phyloP scores from a whole-genome alignment of 192 early-diverging fungal species.

The Coemansia aciculifera region DNA sequence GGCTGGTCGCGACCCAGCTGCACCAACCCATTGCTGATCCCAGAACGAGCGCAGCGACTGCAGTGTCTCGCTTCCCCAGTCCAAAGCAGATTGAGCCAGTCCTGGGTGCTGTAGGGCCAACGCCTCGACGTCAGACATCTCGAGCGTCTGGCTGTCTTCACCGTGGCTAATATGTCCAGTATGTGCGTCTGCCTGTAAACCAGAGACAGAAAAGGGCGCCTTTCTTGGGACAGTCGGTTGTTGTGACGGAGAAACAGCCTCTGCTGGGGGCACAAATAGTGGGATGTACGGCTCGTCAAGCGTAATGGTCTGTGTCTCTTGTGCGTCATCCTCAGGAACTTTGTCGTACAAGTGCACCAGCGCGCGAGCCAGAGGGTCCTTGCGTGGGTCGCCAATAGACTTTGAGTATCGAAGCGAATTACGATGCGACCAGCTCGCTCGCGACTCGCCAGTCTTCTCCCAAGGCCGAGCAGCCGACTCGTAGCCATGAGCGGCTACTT shows the following conservation, averaged over 20 bases:
- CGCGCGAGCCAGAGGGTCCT: conserved; percentile 43
- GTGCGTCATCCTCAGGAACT: conserved; percentile 18
- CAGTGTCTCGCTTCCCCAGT: conserved; percentile 50
- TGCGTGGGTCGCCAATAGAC: conserved; percentile 36
- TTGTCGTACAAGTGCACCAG: conserved; percentile 44
- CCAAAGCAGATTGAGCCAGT: conserved; percentile 29
- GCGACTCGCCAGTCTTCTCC: conserved; percentile 49
- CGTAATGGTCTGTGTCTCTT: conserved; percentile 27
- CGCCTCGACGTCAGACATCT: neutral
- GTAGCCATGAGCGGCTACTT: conserved; percentile 52
- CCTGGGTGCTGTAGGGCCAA: conserved; percentile 15
- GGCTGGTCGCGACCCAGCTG: neutral
- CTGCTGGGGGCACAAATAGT: conserved; percentile 6
- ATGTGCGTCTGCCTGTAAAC: neutral
- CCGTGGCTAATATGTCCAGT: neutral
- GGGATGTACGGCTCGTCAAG: conserved; percentile 35
- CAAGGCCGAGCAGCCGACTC: conserved; percentile 46
- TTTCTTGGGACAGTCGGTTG: conserved; percentile 2
- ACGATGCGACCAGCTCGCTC: conserved; percentile 39
- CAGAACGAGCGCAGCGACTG: conserved; percentile 40
- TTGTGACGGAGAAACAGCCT: conserved; percentile 11
- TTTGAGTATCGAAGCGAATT: conserved; percentile 48
- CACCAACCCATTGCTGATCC: conserved; percentile 25
- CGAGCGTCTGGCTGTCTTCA: neutral
- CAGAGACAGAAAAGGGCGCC: neutral